Conservation (phyloP, 1,284 basidiomycete genomes). For the Agaricales sp. region DNA sequence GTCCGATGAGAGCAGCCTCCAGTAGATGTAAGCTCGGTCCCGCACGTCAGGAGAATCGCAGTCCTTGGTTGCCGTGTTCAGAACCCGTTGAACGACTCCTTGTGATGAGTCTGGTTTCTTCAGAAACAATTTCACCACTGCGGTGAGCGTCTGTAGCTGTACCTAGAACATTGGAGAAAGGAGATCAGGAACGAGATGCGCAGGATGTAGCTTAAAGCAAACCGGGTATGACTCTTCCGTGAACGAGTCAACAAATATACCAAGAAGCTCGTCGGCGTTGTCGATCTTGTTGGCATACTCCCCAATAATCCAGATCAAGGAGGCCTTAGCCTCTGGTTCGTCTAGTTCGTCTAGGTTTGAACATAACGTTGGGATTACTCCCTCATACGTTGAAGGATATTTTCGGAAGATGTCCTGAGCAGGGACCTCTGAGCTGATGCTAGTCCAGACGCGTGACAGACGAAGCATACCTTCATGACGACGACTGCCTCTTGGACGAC, state of each 20-base stretch:
- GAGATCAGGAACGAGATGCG: constrained; percentile 2
- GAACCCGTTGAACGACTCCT: constrained; percentile 79
- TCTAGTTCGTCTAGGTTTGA: constrained; percentile 94
- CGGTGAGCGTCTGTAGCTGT: constrained; percentile 91
- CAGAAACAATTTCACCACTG: constrained; percentile 94
- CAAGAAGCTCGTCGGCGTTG: constrained; percentile 88
- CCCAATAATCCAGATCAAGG: constrained; percentile 97
- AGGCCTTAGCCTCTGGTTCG: constrained; percentile 96
- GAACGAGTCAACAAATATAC: constrained; percentile 87
- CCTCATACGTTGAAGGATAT: constrained; percentile 97
- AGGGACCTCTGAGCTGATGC: not conserved
- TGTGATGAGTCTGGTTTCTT: constrained; percentile 91
- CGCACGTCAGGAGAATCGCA: constrained; percentile 97
- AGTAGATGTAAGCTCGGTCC: constrained; percentile 94
- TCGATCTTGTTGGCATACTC: constrained; percentile 97
- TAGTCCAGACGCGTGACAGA: constrained; percentile 1
- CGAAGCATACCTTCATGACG: constrained; percentile 78
- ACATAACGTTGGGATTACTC: constrained; percentile 91
- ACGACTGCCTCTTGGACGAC: constrained; percentile 98
- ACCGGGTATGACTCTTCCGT: constrained; percentile 89
- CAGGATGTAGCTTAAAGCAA: constrained; percentile 8
- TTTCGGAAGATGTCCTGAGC: constrained; percentile 91
- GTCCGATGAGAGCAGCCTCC: constrained; percentile 89
- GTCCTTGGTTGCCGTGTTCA: constrained; percentile 93
- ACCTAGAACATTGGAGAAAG: constrained; percentile 41